These are phyloP conservation scores for Tricholoma matsutake DNA, from an alignment of 768 basidiomycete species.

Conservation along the genomic window DNA sequence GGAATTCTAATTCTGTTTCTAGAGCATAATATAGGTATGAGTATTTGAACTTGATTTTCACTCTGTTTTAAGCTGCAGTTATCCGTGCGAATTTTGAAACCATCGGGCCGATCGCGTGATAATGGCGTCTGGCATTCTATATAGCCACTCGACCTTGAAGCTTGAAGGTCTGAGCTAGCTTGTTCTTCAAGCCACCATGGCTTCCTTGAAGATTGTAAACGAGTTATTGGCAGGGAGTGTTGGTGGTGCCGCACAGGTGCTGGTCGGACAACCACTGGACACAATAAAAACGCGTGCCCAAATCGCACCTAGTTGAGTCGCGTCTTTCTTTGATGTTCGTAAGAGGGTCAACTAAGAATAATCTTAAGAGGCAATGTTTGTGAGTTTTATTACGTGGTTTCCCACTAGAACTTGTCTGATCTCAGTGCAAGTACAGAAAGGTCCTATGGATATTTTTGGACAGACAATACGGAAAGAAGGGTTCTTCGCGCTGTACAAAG, in stretches of 20 bases:
- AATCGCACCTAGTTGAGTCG: slow-evolving; percentile 69
- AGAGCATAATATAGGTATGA: too few species aligned
- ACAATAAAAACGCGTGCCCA: slow-evolving; percentile 89
- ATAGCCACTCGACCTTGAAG: too few species aligned
- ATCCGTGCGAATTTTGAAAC: too few species aligned
- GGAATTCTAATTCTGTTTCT: too few species aligned
- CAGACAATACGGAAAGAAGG: slow-evolving; percentile 89
- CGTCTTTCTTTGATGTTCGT: slow-evolving; percentile 2
- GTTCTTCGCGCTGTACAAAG: slow-evolving; percentile 92
- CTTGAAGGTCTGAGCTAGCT: background rate
- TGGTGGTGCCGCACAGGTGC: slow-evolving; percentile 91
- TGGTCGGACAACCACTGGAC: slow-evolving; percentile 91
- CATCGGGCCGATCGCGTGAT: too few species aligned
- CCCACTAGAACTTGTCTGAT: background rate
- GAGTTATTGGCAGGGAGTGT: slow-evolving; percentile 87
- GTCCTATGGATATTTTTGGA: slow-evolving; percentile 85
- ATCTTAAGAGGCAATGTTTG: slow-evolving; percentile 78
- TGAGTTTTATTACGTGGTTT: slow-evolving; percentile 37
- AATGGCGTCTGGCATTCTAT: too few species aligned
- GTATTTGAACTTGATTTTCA: too few species aligned
- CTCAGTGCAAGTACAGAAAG: slow-evolving; percentile 53
- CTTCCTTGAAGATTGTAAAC: slow-evolving; percentile 58
- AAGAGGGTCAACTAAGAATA: slow-evolving; percentile 5
- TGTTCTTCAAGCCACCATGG: slow-evolving; percentile 6
- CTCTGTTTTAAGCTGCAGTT: too few species aligned